A percentile compares a stretch with the other conserved stretches of the same genome.
Evolutionary conservation across 225 moss, liverwort and hornwort species (phyloP).

Genomic region (Physcomitrellopsis africana): DNA sequence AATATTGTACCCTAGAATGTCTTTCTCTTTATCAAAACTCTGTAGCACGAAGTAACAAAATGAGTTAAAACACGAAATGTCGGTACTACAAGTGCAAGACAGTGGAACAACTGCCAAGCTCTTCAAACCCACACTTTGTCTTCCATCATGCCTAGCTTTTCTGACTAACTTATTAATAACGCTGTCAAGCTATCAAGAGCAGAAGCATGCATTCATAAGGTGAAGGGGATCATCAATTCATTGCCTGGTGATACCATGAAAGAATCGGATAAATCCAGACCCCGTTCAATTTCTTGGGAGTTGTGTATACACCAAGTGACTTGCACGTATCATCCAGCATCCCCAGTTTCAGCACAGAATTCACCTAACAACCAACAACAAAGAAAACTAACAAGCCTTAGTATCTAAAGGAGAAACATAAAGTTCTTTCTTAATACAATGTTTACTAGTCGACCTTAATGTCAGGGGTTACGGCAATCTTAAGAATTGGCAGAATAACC

Average conservation of each 20-base stretch:
- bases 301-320: slow-evolving; percentile 69
- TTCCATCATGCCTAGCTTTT: not conserved
- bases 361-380: slow-evolving; percentile 37
- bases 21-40: slow-evolving; percentile 92
- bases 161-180: not conserved
- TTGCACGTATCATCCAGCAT: slow-evolving; percentile 67
- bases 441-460: not conserved
- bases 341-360: slow-evolving; percentile 80
- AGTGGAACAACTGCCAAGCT: not conserved
- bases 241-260: slow-evolving; percentile 99
- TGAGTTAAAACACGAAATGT: slow-evolving; percentile 7
- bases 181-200: slow-evolving; percentile 2
- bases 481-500: not conserved
- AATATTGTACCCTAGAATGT: slow-evolving; percentile 85
- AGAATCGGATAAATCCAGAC: slow-evolving; percentile 88
- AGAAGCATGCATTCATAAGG: not conserved
- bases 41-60: slow-evolving; percentile 36
- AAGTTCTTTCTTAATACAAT: not conserved
- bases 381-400: slow-evolving; percentile 6
- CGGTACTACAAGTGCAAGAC: not conserved
- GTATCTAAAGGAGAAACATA: not conserved
- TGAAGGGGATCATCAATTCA: slow-evolving; percentile 39
- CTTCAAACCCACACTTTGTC: slow-evolving; percentile 5
- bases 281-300: slow-evolving; percentile 68
- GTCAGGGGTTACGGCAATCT: not conserved